phyloP scores from a whole-genome alignment of 2,329 filamentous ascomycete genomes.

The Phaeosphaeria sp. region DNA sequence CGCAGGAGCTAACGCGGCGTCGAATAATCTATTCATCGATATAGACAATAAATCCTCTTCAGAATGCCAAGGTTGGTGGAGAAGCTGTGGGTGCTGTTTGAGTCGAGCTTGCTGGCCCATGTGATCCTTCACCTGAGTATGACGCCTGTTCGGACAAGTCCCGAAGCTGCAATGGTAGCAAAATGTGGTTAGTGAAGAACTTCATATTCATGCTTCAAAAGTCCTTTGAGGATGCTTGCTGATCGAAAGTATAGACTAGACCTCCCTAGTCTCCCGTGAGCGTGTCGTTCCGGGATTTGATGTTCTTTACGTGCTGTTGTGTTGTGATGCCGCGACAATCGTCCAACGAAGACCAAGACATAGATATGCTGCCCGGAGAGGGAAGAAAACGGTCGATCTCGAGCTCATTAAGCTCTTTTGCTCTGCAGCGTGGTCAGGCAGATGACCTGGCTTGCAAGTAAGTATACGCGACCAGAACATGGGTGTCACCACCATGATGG shows the following conservation, averaged over 20 bases:
- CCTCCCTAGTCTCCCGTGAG: too few relatives aligned
- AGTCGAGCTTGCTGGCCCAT: too few relatives aligned
- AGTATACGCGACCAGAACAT: slow-evolving; percentile 14
- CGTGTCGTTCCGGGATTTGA: too few relatives aligned
- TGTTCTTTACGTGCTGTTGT: background rate
- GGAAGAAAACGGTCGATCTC: background rate
- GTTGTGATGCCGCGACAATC: background rate
- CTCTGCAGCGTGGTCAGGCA: slow-evolving; percentile 1
- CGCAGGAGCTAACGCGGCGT: background rate
- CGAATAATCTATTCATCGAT: background rate
- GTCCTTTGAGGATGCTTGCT: too few relatives aligned
- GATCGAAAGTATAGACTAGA: too few relatives aligned
- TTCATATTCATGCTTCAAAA: too few relatives aligned
- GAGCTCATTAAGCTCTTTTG: background rate
- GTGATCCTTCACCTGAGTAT: too few relatives aligned
- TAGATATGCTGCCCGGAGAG: background rate
- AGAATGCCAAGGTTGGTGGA: background rate
- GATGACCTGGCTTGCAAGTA: slow-evolving; percentile 3
- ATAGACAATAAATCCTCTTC: background rate
- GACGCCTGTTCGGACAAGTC: too few relatives aligned
- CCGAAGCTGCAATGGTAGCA: too few relatives aligned
- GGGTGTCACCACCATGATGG: background rate
- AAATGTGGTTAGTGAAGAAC: too few relatives aligned
- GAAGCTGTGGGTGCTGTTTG: background rate
- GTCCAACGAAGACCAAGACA: background rate